Percentiles rank a stretch among this genome's conserved stretches.
Evolutionary conservation across 2,329 filamentous ascomycete species (phyloP).

Genomic region (Diaporthe capsici): DNA sequence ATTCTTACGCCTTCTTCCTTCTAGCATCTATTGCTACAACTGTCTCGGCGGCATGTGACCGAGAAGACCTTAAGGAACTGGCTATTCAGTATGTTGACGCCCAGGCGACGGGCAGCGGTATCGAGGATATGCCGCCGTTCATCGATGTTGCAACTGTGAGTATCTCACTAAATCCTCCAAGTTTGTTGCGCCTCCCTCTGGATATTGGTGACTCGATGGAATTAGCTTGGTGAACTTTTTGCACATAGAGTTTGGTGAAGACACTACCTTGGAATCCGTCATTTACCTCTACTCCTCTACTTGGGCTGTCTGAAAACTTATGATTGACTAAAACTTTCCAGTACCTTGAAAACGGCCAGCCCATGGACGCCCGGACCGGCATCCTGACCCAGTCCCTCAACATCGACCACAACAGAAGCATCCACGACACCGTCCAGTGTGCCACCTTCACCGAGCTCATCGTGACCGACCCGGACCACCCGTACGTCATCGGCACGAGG

Average conservation of each 20-base stretch:
- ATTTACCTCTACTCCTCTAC: not conserved
- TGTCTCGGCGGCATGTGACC: slow-evolving; percentile 4
- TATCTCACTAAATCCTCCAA: not conserved
- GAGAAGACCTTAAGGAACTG: slow-evolving; percentile 10
- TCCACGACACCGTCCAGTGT: slow-evolving; percentile 48
- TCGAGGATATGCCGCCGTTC: slow-evolving; percentile 21
- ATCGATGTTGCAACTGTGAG: slow-evolving; percentile 21
- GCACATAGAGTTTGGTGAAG: not conserved
- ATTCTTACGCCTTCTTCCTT: slow-evolving; percentile 10
- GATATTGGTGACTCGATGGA: accelerated
- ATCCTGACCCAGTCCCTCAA: slow-evolving; percentile 45
- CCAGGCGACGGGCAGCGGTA: slow-evolving; percentile 12
- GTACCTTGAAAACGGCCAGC: slow-evolving; percentile 44
- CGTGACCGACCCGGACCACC: slow-evolving; percentile 41
- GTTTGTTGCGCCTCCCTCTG: accelerated
- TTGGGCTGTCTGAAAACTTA: too few species aligned
- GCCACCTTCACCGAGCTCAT: slow-evolving; percentile 49
- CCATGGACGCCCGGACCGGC: slow-evolving; percentile 41
- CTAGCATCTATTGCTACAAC: slow-evolving; percentile 21
- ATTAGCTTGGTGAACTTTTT: too few species aligned
- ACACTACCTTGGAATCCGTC: too few species aligned
- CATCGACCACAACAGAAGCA: slow-evolving; percentile 47
- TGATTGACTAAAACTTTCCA: not conserved
- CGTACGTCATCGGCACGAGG: slow-evolving; percentile 49
- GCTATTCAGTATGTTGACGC: slow-evolving; percentile 23